phyloP scores from a whole-genome alignment of 176 grass and related monocot genomes.

The Musa acuminata region DNA sequence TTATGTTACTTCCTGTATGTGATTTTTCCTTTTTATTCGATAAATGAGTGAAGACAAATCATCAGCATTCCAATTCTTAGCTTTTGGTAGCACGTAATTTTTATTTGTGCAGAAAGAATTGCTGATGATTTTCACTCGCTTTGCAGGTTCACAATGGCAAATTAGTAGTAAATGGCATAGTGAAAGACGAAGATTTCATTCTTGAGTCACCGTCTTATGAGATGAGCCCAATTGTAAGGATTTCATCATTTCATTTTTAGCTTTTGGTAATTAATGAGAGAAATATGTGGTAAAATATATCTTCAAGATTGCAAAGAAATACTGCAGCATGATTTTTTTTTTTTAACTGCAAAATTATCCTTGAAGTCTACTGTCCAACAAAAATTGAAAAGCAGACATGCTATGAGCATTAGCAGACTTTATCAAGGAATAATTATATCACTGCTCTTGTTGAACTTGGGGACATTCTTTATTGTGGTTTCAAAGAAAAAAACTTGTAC shows the following conservation, averaged over 20 bases:
- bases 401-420: neutral
- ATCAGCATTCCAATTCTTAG: neutral
- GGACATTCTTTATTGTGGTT: neutral
- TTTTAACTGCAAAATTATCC: neutral
- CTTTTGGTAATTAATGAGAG: neutral
- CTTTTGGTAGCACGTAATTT: neutral
- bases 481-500: no score
- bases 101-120: neutral
- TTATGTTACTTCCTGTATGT: neutral
- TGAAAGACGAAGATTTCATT: conserved; percentile 70
- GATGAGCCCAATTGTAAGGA: conserved; percentile 71
- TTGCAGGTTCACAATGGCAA: conserved; percentile 90
- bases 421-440: neutral
- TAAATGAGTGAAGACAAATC: neutral
- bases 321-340: neutral
- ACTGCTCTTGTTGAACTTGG: neutral
- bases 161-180: conserved; percentile 77
- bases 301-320: neutral
- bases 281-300: conserved; percentile 1
- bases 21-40: neutral
- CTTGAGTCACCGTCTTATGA: conserved; percentile 84
- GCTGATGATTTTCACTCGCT: neutral
- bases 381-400: neutral
- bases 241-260: neutral
- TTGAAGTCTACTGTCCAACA: neutral